Conservation (phyloP, 805 yeast genomes). For the Saturnispora hagleri region DNA sequence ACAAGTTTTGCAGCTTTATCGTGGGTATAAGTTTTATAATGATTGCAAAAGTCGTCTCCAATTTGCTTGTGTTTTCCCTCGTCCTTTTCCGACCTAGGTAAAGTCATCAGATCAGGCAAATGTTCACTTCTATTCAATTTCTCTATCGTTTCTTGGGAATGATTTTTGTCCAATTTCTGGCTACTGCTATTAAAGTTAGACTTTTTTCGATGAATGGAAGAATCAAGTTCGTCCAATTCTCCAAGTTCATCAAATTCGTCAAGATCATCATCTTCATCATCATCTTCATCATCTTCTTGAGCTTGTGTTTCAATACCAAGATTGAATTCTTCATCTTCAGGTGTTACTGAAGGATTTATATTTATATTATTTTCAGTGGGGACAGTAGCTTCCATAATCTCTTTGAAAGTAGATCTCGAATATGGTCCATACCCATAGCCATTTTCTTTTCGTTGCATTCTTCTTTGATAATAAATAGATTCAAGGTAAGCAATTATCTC, state of each 20-base stretch:
- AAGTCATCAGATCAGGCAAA: no score
- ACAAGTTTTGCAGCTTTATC: neutral
- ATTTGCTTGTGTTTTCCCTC: neutral
- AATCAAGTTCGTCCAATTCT: neutral
- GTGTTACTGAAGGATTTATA: neutral
- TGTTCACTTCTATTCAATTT: neutral
- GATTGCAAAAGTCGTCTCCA: neutral
- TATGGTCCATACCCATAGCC: constrained; percentile 26
- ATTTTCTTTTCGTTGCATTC: constrained; percentile 19
- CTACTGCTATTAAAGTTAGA: neutral
- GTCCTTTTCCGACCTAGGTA: neutral
- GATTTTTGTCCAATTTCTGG: neutral
- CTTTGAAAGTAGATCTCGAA: constrained; percentile 17
- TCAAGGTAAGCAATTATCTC: constrained; percentile 24
- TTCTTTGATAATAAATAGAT: constrained; percentile 16
- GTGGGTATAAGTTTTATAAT: neutral
- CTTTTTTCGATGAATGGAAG: neutral
- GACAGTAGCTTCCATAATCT: constrained; percentile 13
- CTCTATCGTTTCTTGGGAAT: neutral
- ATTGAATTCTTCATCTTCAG: constrained; percentile 7
- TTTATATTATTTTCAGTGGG: neutral
- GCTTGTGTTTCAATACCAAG: neutral
- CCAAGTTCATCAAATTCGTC: neutral
- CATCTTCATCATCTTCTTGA: constrained; percentile 6
- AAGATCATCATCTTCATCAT: constrained; percentile 5